Evolutionary conservation across 345 rosid species (phyloP), one percentile per base, ranked within the genome.

Genomic region (Erucastrum elatum): DNA sequence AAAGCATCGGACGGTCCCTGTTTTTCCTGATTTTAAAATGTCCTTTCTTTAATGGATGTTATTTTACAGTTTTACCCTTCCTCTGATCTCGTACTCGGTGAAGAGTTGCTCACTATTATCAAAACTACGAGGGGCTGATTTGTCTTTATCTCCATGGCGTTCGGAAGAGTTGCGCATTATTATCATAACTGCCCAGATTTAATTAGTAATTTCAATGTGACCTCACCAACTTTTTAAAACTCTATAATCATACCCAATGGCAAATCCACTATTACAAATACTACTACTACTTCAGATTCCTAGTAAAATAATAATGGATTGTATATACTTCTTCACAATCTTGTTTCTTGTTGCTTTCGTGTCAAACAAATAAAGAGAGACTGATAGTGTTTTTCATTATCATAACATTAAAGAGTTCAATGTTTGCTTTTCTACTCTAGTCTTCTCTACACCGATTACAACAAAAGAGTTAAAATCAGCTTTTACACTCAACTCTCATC

Each of bases 1-100:
- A 9, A 72, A 73, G 73, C 26, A 49, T 49, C 56, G 58, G 82
- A 79, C 78, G 82, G 77, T 67, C 77, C 53, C 26, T 3, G 6
- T 58, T 79, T 72, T 78, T 78, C 26, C 8, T 15, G 3, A 0
- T 8, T 66, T 59, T 41, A 5, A 11, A 63, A 63, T 9, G 37
- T 63, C 7, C 1, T 63, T 63, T 77, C 3, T 30, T 71, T 63
- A n/a, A 41, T 60, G 31, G 5, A 0, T 3, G 16, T 10, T 53
- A 0, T 0, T 35, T 71, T 72, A 71, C 81, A 17, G 2, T 41
- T 39, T 29, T 56, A 65, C 67, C 81, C 81, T 71, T 39, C 37
- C 68, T 31, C 64, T 29, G n/a, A 7, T 34, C 37, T 34, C 17
- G 56, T 49, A 49, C 5, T n/a, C 56, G n/a, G 3, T n/a, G 56